Base-by-base conservation (phyloP, 1,284 basidiomycete genomes). In the Ustilago hordei region DNA sequence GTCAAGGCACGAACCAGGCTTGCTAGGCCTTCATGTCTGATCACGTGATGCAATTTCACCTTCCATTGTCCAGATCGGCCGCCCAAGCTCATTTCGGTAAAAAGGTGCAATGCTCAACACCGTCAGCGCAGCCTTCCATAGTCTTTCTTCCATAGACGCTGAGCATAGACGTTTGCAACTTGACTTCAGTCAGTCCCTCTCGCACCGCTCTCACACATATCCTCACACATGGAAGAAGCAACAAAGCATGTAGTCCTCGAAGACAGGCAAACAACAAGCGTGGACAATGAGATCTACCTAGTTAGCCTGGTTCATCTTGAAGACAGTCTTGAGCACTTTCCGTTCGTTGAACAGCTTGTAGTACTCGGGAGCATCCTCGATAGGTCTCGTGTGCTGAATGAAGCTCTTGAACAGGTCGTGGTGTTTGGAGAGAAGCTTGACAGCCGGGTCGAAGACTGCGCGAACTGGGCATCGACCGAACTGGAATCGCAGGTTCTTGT, bases 391-490 rank as follows among this genome's bases (percentile, higher is more conserved):
- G 50, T 85, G 73, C 68, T 85, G 80, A 35, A 85, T 80, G 61
- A 85, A 85, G 55, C 60, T 68, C 39, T 75, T 56, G 43, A 85
- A 85, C 9, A 83, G 60, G 28, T 85, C 79, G 48, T 68, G 69
- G 52, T 83, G 68, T 59, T 85, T 61, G 15, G 63, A 39, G 28
- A 85, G 72, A 7, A 85, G 67, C 43, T 82, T 66, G 53, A 85
- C 62, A 4, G 84, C 82, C 4, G 78, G 74, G 23, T 78, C 64
- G 36, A 85, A 85, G 11, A 84, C 72, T 45, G 81, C 76, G 17
- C 79, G 70, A 8, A 85, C 94, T 17, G 93, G 93, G 83, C 94
- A 96, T 17, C 94, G 89, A 9, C 94, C 95, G 84, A 94, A 95
- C 79, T 92, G 91, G 60, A 93, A 78, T 13, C 79, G 78, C 31